phyloP scores from a whole-genome alignment of 129 eudicot species.

The carrot (Daucus carota) region DNA sequence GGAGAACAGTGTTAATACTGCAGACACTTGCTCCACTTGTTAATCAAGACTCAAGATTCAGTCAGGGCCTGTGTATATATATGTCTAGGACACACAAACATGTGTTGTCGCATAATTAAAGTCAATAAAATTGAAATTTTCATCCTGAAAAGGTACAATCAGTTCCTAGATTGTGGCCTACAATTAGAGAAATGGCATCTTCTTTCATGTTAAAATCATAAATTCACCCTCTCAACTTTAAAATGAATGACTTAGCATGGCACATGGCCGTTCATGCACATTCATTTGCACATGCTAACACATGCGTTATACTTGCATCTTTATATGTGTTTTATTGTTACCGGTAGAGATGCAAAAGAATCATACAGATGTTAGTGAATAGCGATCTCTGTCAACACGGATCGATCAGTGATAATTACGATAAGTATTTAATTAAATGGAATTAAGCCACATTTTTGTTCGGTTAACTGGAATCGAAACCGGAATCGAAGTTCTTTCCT shows the following conservation, averaged over 20 bases:
- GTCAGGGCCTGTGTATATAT: not conserved
- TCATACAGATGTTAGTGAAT: too few species aligned
- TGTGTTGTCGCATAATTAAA: constrained; percentile 1
- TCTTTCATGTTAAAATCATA: not conserved
- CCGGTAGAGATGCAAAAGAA: too few species aligned
- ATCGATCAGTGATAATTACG: too few species aligned
- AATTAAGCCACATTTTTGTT: too few species aligned
- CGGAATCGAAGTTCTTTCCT: too few species aligned
- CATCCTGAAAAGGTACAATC: not conserved
- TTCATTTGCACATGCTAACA: constrained; percentile 1
- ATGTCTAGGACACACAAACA: not conserved
- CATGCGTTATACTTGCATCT: not conserved
- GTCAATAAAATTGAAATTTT: not conserved
- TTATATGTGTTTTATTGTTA: too few species aligned
- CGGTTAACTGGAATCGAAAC: too few species aligned
- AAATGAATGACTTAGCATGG: not conserved
- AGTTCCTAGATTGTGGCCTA: not conserved
- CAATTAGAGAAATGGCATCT: not conserved
- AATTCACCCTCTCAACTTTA: not conserved
- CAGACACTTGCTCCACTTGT: not conserved
- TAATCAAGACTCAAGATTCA: not conserved
- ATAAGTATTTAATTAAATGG: too few species aligned
- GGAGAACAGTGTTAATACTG: too few species aligned
- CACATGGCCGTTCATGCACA: not conserved
- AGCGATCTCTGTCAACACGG: too few species aligned